phyloP scores from a whole-genome alignment of 306 rosid genomes.

The Calophaca sinica region DNA sequence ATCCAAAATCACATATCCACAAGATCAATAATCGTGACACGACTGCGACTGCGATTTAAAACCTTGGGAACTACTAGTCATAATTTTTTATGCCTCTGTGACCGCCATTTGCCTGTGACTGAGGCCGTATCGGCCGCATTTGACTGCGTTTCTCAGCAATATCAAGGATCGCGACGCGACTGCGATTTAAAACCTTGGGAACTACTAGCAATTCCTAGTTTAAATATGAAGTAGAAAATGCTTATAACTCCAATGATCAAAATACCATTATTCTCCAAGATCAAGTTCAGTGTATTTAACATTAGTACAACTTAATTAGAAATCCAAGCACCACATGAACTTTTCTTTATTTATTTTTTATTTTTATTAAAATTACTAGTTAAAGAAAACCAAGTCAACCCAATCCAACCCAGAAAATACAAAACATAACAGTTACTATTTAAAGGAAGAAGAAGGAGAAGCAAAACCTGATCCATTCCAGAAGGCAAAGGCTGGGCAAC shows the following conservation, averaged over 20 bases:
- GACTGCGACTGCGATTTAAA: no score
- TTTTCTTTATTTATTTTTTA: no score
- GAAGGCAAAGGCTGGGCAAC: conserved; percentile 96
- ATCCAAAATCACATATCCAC: neutral
- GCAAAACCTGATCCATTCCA: conserved; percentile 87
- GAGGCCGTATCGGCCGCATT: no score
- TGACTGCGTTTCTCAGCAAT: no score
- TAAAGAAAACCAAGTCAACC: neutral
- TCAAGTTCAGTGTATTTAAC: neutral
- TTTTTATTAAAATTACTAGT: no score
- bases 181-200: neutral
- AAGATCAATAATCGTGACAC: no score
- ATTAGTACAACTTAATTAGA: neutral
- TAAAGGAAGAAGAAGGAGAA: neutral
- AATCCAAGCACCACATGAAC: neutral
- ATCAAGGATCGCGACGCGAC: no score
- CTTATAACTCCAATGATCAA: neutral
- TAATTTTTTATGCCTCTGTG: no score
- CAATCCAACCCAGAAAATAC: neutral
- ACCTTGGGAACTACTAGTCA: no score
- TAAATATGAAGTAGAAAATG: neutral
- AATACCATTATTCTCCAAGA: conserved; percentile 3
- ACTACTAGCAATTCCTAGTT: conserved; percentile 16
- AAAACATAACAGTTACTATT: neutral
- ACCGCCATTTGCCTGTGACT: no score